Evolutionary conservation across 2,329 filamentous ascomycete genomes (phyloP).

Genomic region (Zymoseptoria passerinii): DNA sequence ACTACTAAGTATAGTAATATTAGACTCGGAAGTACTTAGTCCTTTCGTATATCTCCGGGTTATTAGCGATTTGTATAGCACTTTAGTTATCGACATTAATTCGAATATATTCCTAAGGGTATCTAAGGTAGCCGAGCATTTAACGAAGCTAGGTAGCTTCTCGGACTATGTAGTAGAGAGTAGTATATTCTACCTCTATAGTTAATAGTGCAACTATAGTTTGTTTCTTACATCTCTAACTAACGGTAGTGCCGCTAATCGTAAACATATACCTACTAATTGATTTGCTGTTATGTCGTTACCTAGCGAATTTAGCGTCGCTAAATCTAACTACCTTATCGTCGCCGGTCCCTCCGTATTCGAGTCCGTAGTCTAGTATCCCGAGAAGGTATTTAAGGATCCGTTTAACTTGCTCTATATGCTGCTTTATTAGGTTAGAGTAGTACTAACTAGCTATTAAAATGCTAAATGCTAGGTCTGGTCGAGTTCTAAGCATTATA

Average conservation of each 20-base stretch:
- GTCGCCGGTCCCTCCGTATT: neutral
- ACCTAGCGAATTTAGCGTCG: neutral
- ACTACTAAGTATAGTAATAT: neutral
- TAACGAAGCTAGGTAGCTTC: neutral
- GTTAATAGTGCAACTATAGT: neutral
- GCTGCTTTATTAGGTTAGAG: neutral
- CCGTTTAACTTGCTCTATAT: neutral
- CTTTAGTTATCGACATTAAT: neutral
- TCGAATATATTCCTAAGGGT: neutral
- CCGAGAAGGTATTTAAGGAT: neutral
- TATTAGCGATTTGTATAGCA: neutral
- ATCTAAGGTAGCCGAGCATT: neutral
- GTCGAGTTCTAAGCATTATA: no score
- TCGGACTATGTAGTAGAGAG: neutral
- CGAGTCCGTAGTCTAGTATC: neutral
- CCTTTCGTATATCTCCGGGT: neutral
- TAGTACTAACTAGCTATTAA: no score
- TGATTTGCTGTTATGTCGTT: neutral
- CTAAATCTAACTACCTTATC: neutral
- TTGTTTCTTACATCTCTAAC: constrained; percentile 1
- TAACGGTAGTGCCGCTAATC: neutral
- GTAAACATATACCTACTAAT: neutral
- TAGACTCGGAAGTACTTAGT: neutral
- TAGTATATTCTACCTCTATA: neutral
- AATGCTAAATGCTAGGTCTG: no score